Evolutionary conservation across 345 rosid species (phyloP), one percentile per base, ranked within the genome.

Genomic region (Litchi chinensis): DNA sequence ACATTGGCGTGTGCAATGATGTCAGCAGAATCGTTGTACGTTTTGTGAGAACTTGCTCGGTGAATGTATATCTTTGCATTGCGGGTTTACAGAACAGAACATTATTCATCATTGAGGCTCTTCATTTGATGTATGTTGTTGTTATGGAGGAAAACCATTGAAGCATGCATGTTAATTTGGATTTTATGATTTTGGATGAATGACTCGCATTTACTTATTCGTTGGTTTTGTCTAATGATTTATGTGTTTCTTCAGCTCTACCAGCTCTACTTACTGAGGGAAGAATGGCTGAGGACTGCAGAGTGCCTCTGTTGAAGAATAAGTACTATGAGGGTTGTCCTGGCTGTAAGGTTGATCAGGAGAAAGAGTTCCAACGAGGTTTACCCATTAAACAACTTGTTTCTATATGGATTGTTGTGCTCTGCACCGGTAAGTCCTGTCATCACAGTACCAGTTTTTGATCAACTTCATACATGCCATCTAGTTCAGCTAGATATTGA

Each of bases 341-440:
- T 0, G 99, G 99, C 8, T 95, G 97, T 74, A 88, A 90, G 69
- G 90, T 91, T 78, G 97, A 95, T 26, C 90, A 82, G 70, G 74
- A 28, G 71, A 93, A 92, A 82, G 83, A 85, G 76, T 71, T 79
- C 59, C 88, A 76, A 59, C 83, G 79, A 1, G 94, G 97, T 13
- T 50, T 92, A 43, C 99, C 99, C 4, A 52, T 95, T 63, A 60
- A 82, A 32, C 86, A 88, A 77, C 88, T 95, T 44, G 0, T 83
- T 15, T 81, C 95, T 6, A 80, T 91, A 74, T 94, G 99, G 98
- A 84, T 89, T 73, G 81, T 95, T 79, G 95, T 89, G 66, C 91
- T 95, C 56, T 83, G 88, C 84, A 84, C 91, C 0, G 87, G 99
- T 92, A 86, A 76, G 44, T 28, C 10, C 15, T 60, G 4, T 26